Base-by-base conservation (phyloP, 2,329 filamentous ascomycete genomes). In the Ascosphaera apis region DNA sequence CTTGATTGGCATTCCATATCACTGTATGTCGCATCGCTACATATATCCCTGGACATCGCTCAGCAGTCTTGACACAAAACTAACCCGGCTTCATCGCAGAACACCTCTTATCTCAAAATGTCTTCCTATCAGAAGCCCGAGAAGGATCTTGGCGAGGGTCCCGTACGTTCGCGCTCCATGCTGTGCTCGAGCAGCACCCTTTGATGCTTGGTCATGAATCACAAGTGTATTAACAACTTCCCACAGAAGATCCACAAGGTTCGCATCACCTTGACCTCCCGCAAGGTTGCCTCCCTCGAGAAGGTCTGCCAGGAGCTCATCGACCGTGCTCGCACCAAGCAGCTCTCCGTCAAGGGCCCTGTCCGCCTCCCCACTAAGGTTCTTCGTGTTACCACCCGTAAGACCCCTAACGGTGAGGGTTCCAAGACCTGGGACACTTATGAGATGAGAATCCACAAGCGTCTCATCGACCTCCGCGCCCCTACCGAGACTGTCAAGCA, bases 371-470 rank as follows among this genome's bases (percentile, higher is more conserved):
- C 88, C 53, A 93, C 84, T 69, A 92, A 93, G 77, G 81, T 73
- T 61, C 73, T 95, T 55, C 82, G 88, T 72, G 74, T 92, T 70
- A 82, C 80, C 60, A 92, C 88, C 70, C 79, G 88, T 58, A 98
- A 98, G 79, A 95, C 88, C 47, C 88, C 88, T 61, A 88, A 80
- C 67, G 88, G 88, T 79, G 88, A 98, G 75, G 88, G 88, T 67
- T 91, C 79, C 65, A 98, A 98, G 82, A 98, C 88, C 58, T 98
- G 88, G 88, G 88, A 95, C 62, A 76, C 71, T 63, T 98, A 70
- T 65, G 86, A 98, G 77, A 91, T 98, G 83, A 78, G 86, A 67
- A 91, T 93, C 61, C 83, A 93, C 75, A 93, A 93, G 78, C 79
- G 84, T 52, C 71, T 93, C 57, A 93, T 93, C 58, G 84, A 92